These are phyloP conservation scores for Stropharia rugosoannulata DNA, from an alignment of 768 basidiomycete genomes.

Conservation along the genomic window DNA sequence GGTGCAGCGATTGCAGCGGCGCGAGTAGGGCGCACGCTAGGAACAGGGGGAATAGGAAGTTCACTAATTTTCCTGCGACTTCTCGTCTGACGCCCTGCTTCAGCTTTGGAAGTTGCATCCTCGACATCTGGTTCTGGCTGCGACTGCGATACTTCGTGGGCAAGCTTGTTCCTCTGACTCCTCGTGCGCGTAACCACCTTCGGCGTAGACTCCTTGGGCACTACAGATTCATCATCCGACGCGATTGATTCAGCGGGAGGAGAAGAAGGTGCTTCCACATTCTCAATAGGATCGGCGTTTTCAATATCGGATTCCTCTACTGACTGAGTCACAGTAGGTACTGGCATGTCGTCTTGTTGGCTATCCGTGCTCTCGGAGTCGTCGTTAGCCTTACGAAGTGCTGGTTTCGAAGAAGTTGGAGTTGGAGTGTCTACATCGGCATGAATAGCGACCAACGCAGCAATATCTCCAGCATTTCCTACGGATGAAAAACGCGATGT, in stretches of 20 bases:
- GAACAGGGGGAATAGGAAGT: slow-evolving; percentile 21
- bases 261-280: slow-evolving; percentile 29
- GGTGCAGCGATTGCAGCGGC: not conserved
- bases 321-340: not conserved
- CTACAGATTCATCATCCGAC: slow-evolving; percentile 14
- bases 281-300: slow-evolving; percentile 42
- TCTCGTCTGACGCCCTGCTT: slow-evolving; percentile 4
- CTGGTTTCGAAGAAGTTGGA: not conserved
- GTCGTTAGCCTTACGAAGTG: not conserved
- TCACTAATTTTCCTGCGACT: slow-evolving; percentile 19
- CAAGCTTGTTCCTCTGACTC: slow-evolving; percentile 14
- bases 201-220: slow-evolving; percentile 14
- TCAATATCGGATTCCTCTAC: not conserved
- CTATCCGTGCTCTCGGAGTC: not conserved
- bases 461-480: slow-evolving; percentile 31
- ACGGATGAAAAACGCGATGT: slow-evolving; percentile 26
- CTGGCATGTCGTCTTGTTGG: slow-evolving; percentile 2
- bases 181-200: slow-evolving; percentile 13
- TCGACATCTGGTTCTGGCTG: not conserved
- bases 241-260: slow-evolving; percentile 19
- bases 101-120: slow-evolving; percentile 3
- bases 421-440: slow-evolving; percentile 24
- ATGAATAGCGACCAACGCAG: slow-evolving; percentile 32
- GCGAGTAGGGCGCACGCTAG: slow-evolving; percentile 12
- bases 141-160: not conserved